Evolutionary conservation across 2,329 filamentous ascomycete genomes (phyloP), one percentile per base, ranked within the genome.

Genomic region (Metarhizium sp.): DNA sequence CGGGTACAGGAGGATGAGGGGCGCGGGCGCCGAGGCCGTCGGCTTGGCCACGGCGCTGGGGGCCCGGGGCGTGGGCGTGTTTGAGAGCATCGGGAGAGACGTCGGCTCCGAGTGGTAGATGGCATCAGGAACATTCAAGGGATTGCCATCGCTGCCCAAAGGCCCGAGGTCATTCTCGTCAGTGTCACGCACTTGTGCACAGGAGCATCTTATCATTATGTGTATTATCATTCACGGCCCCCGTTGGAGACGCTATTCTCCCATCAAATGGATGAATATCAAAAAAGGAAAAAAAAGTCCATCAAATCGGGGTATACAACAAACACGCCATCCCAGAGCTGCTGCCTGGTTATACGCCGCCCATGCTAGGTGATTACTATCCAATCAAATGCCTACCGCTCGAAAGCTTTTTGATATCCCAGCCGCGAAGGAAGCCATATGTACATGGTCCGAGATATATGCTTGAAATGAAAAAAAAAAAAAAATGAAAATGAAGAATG

Each of bases 1-100:
- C 2, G 86, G 85, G 1, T 89, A 78, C 61, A 69, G 70, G 55
- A 75, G 88, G 59, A 91, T 90, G 86, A 76, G 73, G 59, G 71
- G 68, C 6, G 87, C 81, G 0, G 88, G 88, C 0, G 88, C 87
- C 0, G 73, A 64, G 25, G 82, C 80, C 0, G 86, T 90, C 0
- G 88, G 79, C 0, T 77, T 90, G 48, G 88, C 82, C 0, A 91
- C 86, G 2, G 87, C 81, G 4, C 66, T 91, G 50, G 87, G 87
- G 2, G 72, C 79, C 52, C 78, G 80, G 59, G 87, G 87, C 0
- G 66, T 86, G 0, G 63, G 55, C 0, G 75, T 90, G 0, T 90
- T 91, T 70, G 73, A 72, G 52, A 78, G 78, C 58, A 87, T 90
- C 8, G 63, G 64, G 20, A 57, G 40, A 4, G 62, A 65, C 18